Conservation (phyloP, 208 protist genomes). For the Leptomonas seymouri region DNA sequence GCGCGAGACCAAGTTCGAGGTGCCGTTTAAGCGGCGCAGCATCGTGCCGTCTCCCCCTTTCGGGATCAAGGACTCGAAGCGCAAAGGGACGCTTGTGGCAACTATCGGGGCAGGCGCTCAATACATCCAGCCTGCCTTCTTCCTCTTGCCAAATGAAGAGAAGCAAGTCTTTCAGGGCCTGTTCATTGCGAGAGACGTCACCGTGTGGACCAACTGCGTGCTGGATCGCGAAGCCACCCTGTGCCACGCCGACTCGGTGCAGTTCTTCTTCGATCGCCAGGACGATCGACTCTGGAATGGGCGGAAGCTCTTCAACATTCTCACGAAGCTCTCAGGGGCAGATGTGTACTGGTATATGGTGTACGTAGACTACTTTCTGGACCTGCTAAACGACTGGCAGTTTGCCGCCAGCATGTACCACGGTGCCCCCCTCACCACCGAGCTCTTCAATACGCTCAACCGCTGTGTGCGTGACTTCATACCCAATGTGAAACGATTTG, state of each 20-base stretch:
- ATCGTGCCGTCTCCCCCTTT: constrained; percentile 80
- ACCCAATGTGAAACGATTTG: constrained; percentile 82
- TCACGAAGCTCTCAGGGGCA: constrained; percentile 51
- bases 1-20: constrained; percentile 56
- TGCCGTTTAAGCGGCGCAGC: constrained; percentile 84
- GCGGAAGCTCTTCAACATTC: constrained; percentile 76
- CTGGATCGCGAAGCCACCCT: constrained; percentile 64
- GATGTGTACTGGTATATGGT: constrained; percentile 83
- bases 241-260: constrained; percentile 52
- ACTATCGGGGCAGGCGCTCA: constrained; percentile 71
- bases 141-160: constrained; percentile 61
- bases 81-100: constrained; percentile 59
- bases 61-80: constrained; percentile 77
- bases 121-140: constrained; percentile 83
- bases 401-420: constrained; percentile 87
- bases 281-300: constrained; percentile 80
- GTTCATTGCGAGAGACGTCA: constrained; percentile 66
- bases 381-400: constrained; percentile 86
- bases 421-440: constrained; percentile 70
- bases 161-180: constrained; percentile 71
- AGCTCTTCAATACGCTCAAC: constrained; percentile 79
- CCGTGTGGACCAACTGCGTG: constrained; percentile 70
- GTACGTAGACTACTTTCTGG: constrained; percentile 82
- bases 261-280: constrained; percentile 80
- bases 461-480: constrained; percentile 72